Percentiles rank a stretch among this genome's conserved stretches.
Evolutionary conservation across 306 rosid species (phyloP).

Genomic region (Vigna unguiculata): DNA sequence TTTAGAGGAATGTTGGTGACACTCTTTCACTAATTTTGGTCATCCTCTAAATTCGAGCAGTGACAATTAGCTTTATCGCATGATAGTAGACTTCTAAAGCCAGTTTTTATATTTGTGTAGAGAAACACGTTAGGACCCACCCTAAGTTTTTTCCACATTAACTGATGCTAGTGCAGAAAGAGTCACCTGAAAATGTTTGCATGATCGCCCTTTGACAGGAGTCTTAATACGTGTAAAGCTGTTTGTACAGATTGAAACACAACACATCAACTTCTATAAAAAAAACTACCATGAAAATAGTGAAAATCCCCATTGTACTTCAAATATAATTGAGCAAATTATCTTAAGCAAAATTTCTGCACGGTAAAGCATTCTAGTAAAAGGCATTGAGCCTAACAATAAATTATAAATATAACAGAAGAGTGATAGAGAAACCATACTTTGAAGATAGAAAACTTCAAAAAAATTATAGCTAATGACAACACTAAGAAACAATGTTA

Average conservation of each 20-base stretch:
- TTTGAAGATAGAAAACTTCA: slow-evolving; percentile 9
- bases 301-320: neutral
- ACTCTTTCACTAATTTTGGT: neutral
- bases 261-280: slow-evolving; percentile 29
- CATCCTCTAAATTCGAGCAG: neutral
- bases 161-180: slow-evolving; percentile 38
- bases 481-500: neutral
- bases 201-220: slow-evolving; percentile 89
- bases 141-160: slow-evolving; percentile 35
- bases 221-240: slow-evolving; percentile 76
- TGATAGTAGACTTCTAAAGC: slow-evolving; percentile 23
- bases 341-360: slow-evolving; percentile 27
- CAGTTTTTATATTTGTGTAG: slow-evolving; percentile 22
- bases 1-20: neutral
- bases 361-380: slow-evolving; percentile 23
- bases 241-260: slow-evolving; percentile 48
- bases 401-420: slow-evolving; percentile 27
- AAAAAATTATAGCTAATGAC: slow-evolving; percentile 13
- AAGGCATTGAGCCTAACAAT: slow-evolving; percentile 14
- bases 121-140: slow-evolving; percentile 22
- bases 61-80: slow-evolving; percentile 18
- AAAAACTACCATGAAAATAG: slow-evolving; percentile 23
- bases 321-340: slow-evolving; percentile 27
- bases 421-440: slow-evolving; percentile 8
- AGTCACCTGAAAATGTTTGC: slow-evolving; percentile 91